Percentiles rank a stretch among this genome's conserved stretches.
phyloP scores from a whole-genome alignment of 2,329 filamentous ascomycete species.

The Pyricularia sp. region DNA sequence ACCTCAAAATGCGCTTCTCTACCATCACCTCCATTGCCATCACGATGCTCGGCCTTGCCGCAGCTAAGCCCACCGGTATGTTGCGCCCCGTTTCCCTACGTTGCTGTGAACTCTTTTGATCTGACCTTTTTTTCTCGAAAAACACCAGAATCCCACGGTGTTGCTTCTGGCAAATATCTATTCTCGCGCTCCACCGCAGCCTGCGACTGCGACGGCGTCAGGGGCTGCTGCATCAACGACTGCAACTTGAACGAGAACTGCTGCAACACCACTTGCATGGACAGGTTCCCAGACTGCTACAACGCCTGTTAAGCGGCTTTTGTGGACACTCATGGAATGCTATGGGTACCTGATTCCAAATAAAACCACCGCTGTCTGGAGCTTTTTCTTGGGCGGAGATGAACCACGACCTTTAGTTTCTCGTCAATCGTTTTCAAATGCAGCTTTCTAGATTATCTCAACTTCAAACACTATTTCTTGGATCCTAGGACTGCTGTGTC shows the following conservation, averaged over 20 bases:
- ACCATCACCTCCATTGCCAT: background rate
- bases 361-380: background rate
- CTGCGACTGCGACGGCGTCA: background rate
- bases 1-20: background rate
- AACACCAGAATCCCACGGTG: background rate
- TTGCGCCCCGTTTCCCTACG: background rate
- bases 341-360: background rate
- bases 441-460: background rate
- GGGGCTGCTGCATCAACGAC: conserved; percentile 19
- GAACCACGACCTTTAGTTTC: background rate
- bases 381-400: background rate
- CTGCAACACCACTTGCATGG: conserved; percentile 6
- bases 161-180: background rate
- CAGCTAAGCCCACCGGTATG: background rate
- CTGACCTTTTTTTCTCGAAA: background rate
- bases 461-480: background rate
- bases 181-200: background rate
- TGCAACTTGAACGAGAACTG: conserved; percentile 14
- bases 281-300: background rate
- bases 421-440: background rate
- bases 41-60: background rate
- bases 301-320: background rate
- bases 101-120: background rate
- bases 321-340: background rate
- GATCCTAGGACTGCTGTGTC: background rate